Evolutionary conservation across 176 grass and related monocot species (phyloP), one percentile per base, ranked within the genome.

Genomic region (Tillandsia leiboldiana): DNA sequence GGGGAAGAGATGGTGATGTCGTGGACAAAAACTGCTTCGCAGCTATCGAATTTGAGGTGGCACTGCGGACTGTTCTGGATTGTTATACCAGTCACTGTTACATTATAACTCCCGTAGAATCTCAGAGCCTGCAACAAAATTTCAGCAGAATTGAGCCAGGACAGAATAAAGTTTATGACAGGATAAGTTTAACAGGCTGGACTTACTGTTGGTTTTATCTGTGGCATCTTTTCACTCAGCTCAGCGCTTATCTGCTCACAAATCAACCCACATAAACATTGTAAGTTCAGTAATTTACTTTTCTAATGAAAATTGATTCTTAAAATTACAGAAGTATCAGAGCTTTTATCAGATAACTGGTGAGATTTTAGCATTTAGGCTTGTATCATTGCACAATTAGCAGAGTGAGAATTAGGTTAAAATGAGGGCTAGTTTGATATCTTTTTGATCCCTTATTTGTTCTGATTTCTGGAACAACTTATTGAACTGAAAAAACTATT

Each of bases 41-140:
- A 99, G 61, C 75, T 84, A 77, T 93, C 94, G 5, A 99, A 99
- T 85, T 99, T 99, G 49, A 99, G 89, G 71, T 99, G 89, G 84
- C 94, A 97, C 50, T 99, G 89, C 28, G 84, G 91, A 67, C 94
- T 99, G 74, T 99, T 99, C 69, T 88, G 77, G 80, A 99, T 94
- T 77, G 87, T 94, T 85, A 99, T 99, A 62, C 90, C 95, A 59
- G 87, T 73, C 51, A 94, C 95, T 67, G 88, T 68, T 12, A 99
- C 84, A 28, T 99, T 90, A 84, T 79, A 90, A 71, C 90, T 93
- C 66, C 94, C 89, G 70, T 99, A 99, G 64, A 99, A 93, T 66
- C 94, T 93, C 70, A 99, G 73, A 77, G 90, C 94, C 94, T 99
- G 89, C 78, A 90, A 76, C 51, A 83, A 74, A 81, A 79, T 0